Base-by-base conservation (phyloP, 1,139 yeast species). In the Yamadazyma buinensis region DNA sequence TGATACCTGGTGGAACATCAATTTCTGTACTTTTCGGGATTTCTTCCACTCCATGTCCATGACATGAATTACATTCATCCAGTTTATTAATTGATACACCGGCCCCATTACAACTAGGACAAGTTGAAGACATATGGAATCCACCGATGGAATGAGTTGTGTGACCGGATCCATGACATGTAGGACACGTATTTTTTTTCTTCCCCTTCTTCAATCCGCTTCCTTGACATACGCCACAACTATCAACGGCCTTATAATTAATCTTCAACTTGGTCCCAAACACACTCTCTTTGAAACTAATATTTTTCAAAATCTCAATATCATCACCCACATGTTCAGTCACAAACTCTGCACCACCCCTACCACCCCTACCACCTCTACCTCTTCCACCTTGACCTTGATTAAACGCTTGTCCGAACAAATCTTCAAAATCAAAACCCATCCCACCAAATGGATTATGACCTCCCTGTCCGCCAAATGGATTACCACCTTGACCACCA, bases 101-200 rank as follows among this genome's bases (percentile, higher is more conserved):
- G 4, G 85, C 67, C 29, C 99, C 99, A 33, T 74, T 80, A 71
- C 99, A 92, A 2, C 81, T 67, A 35, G 74, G 73, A 72, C 99
- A 92, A 11, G 97, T 87, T 3, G 95, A 81, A 2, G 95, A 81
- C 96, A 94, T 88, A 51, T 90, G 97, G 76, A 92, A 94, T 0
- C 97, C 97, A 8, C 95, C 97, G 57, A 88, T 74, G 37, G 78
- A 68, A 52, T 90, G 97, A 15, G 90, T 84, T 17, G 84, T 78
- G 30, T 90, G 84, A 7, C 99, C 99, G 0, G 95, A 76, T 39
- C 99, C 99, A 39, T 88, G 90, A 67, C 99, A 92, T 3, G 86
- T 66, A 2, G 78, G 67, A 69, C 98, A 92, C 0, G 95, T 85
- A 14, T 79, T 66, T 56, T 86, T 84, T 56, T 77, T 73, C 42